Evolutionary conservation across 371 early-diverging fungal species (phyloP), one percentile per base, ranked within the genome.

Genomic region (Massospora cicadina): DNA sequence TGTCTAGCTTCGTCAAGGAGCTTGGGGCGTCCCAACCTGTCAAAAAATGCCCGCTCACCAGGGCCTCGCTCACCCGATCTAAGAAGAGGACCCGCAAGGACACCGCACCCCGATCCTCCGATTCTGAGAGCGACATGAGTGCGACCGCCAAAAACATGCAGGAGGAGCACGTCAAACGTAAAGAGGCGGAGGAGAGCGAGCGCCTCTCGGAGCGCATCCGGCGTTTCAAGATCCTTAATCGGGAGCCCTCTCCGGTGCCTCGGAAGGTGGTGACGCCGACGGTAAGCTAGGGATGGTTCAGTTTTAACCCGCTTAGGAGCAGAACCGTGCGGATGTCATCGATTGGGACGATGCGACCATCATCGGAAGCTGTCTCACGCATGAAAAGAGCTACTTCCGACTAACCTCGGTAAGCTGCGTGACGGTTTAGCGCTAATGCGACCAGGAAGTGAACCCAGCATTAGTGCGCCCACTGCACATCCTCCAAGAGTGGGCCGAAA

Each of bases 341-440:
- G 84, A 85, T 66, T 85, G 85, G 83, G 89, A 88, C 59, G 77
- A 82, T 63, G 72, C 84, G 59, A 86, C 91, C 0, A 86, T 97
- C 65, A 85, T 95, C 26, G 98, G 98, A 33, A 93, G 93, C 1
- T 80, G 83, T 64, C 74, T 76, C 21, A 72, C 79, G 65, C 75
- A 95, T 23, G 95, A 95, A 69, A 95, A 95, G 73, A 74, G 74
- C 58, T 97, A 93, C 71, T 69, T 95, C 53, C 76, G 98, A 55
- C 77, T 97, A 62, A 97, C 98, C 0, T 86, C 87, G 21, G 87
- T 85, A 77, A 63, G 68, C 63, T 24, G n/a, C n/a, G n/a, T n/a
- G n/a, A n/a, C n/a, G n/a, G n/a, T n/a, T n/a, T n/a, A n/a, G n/a
- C n/a, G 43, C 43, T 43, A 43, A 43, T 17, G 17, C 10, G 10